phyloP scores from a whole-genome alignment of 495 filamentous ascomycete genomes.

The Tuber calosporum region DNA sequence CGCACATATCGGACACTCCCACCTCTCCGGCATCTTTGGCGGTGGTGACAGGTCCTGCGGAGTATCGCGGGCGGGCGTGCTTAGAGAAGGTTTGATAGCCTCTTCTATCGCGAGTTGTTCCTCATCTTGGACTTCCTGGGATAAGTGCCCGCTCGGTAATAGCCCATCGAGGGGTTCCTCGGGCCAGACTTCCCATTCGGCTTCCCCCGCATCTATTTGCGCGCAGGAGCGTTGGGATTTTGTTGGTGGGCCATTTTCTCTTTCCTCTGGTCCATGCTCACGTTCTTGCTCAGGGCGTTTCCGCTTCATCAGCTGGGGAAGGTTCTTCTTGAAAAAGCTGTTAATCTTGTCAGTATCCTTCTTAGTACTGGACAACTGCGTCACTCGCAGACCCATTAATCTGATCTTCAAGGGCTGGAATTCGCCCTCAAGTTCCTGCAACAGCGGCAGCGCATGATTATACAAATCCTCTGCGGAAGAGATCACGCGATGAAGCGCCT shows the following conservation, averaged over 20 bases:
- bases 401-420: conserved; percentile 70
- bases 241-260: background rate
- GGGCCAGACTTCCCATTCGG: conserved; percentile 61
- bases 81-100: background rate
- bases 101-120: conserved; percentile 8
- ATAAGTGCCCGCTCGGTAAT: conserved; percentile 21
- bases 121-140: conserved; percentile 24
- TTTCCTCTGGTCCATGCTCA: background rate
- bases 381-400: conserved; percentile 81
- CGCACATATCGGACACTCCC: conserved; percentile 82
- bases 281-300: conserved; percentile 6
- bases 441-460: conserved; percentile 70
- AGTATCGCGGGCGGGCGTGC: conserved; percentile 19
- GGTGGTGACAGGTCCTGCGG: background rate
- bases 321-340: conserved; percentile 57
- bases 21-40: conserved; percentile 47
- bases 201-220: conserved; percentile 29
- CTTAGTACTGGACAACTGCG: conserved; percentile 76
- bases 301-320: conserved; percentile 19
- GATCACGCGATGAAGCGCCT: conserved; percentile 64
- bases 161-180: conserved; percentile 58
- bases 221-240: conserved; percentile 4
- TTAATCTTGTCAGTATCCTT: conserved; percentile 53
- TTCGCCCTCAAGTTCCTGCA: conserved; percentile 78
- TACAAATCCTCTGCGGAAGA: conserved; percentile 73